Evolutionary conservation across 2,329 filamentous ascomycete species (phyloP).

Genomic region (Chrysoporthe cubensis): DNA sequence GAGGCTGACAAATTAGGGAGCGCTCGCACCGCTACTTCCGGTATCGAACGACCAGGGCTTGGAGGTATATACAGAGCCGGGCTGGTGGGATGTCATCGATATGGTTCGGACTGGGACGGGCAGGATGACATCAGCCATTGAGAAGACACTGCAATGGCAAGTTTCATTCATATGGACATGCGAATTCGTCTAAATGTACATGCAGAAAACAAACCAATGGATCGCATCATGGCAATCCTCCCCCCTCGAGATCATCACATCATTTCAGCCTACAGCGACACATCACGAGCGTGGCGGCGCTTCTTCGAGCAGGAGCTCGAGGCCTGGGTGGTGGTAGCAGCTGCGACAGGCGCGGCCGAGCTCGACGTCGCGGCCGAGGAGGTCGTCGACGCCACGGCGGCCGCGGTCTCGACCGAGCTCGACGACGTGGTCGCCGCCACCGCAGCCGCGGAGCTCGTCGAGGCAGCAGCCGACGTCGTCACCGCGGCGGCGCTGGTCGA

Average conservation of each 20-base stretch:
- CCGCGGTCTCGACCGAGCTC: neutral
- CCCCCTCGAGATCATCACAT: neutral
- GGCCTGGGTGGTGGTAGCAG: neutral
- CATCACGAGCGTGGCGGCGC: conserved; percentile 16
- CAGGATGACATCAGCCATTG: neutral
- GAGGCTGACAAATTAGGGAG: neutral
- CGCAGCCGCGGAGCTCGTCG: neutral
- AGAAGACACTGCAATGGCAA: neutral
- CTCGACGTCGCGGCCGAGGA: neutral
- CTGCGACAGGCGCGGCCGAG: conserved; percentile 1
- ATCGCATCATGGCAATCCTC: neutral
- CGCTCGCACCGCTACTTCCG: neutral
- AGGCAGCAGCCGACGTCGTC: conserved; percentile 5
- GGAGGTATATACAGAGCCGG: neutral
- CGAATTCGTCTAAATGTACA: neutral
- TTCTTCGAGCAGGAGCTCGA: conserved; percentile 10
- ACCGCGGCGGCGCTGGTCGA: conserved; percentile 1
- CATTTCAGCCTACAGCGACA: neutral
- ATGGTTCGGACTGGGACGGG: neutral
- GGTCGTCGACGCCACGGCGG: neutral
- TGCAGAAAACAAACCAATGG: neutral
- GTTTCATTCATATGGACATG: neutral
- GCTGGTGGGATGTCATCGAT: neutral
- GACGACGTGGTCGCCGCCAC: neutral
- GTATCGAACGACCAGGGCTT: neutral